phyloP scores from a whole-genome alignment of 1,284 basidiomycete genomes.

The Ustanciosporium gigantosporum region DNA sequence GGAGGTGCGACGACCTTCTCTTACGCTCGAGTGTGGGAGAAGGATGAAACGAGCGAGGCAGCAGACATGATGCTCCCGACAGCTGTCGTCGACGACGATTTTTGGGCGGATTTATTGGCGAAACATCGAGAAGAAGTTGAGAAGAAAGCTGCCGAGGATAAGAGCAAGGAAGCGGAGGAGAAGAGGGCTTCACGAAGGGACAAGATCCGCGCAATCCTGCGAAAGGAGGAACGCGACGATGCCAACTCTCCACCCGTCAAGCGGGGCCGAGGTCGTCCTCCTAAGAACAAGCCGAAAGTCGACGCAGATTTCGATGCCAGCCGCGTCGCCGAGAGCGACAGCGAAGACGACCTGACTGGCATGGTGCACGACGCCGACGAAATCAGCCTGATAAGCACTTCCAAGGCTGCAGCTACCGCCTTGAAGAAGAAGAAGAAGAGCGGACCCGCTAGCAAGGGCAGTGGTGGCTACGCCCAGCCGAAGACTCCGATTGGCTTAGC shows the following conservation, averaged over 20 bases:
- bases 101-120: slow-evolving; percentile 56
- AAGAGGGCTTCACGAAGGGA: slow-evolving; percentile 23
- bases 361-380: slow-evolving; percentile 20
- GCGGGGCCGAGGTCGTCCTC: slow-evolving; percentile 14
- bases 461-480: no score
- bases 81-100: slow-evolving; percentile 47
- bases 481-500: no score
- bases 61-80: slow-evolving; percentile 24
- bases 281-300: slow-evolving; percentile 23
- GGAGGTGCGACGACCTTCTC: slow-evolving; percentile 47
- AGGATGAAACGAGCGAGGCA: slow-evolving; percentile 16
- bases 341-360: slow-evolving; percentile 20
- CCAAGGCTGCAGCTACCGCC: no score
- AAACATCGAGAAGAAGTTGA: slow-evolving; percentile 47
- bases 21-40: slow-evolving; percentile 60
- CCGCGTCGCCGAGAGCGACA: slow-evolving; percentile 13
- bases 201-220: slow-evolving; percentile 24
- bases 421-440: no score
- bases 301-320: no score
- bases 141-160: slow-evolving; percentile 15
- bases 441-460: no score
- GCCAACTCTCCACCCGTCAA: slow-evolving; percentile 6
- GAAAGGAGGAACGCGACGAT: slow-evolving; percentile 7
- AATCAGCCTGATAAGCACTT: no score
- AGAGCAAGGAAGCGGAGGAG: slow-evolving; percentile 10